Percentiles rank a stretch among this genome's conserved stretches.
Conservation (phyloP, 2,329 filamentous ascomycete genomes). For the Cercospora janseana region DNA sequence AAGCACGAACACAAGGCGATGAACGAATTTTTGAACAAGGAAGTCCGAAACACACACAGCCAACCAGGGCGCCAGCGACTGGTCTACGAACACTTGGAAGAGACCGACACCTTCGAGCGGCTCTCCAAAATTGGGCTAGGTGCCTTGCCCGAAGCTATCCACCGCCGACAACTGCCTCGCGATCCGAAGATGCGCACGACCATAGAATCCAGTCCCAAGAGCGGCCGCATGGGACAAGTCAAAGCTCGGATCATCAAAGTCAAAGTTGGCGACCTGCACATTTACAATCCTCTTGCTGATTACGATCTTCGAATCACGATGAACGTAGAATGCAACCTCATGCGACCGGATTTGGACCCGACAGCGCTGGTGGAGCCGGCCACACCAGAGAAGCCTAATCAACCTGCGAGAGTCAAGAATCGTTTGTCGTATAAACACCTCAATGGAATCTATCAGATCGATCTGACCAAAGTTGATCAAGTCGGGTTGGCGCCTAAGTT, state of each 20-base stretch:
- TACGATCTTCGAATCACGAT: slow-evolving; percentile 93
- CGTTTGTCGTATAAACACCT: slow-evolving; percentile 86
- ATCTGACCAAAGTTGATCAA: slow-evolving; percentile 82
- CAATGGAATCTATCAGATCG: slow-evolving; percentile 71
- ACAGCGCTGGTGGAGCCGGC: slow-evolving; percentile 51
- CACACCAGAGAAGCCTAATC: slow-evolving; percentile 43
- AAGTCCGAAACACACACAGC: slow-evolving; percentile 45
- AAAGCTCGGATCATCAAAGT: slow-evolving; percentile 87
- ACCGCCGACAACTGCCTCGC: slow-evolving; percentile 52
- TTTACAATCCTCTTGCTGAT: slow-evolving; percentile 71
- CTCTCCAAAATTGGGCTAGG: slow-evolving; percentile 60
- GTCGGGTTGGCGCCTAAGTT: slow-evolving; percentile 61
- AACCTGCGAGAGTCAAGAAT: slow-evolving; percentile 63
- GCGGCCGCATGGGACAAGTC: slow-evolving; percentile 48
- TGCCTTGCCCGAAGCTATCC: slow-evolving; percentile 54
- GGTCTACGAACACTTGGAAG: slow-evolving; percentile 76
- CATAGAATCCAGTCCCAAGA: slow-evolving; percentile 70
- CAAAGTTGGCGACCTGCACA: slow-evolving; percentile 74
- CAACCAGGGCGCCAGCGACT: slow-evolving; percentile 58
- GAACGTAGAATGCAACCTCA: slow-evolving; percentile 79
- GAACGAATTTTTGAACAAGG: slow-evolving; percentile 79
- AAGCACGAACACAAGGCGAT: slow-evolving; percentile 76
- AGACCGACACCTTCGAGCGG: slow-evolving; percentile 81
- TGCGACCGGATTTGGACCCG: slow-evolving; percentile 59
- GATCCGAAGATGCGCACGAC: slow-evolving; percentile 62